These are phyloP conservation scores for Polymyxa betae DNA, from an alignment of 208 protist species.

Conservation along the genomic window DNA sequence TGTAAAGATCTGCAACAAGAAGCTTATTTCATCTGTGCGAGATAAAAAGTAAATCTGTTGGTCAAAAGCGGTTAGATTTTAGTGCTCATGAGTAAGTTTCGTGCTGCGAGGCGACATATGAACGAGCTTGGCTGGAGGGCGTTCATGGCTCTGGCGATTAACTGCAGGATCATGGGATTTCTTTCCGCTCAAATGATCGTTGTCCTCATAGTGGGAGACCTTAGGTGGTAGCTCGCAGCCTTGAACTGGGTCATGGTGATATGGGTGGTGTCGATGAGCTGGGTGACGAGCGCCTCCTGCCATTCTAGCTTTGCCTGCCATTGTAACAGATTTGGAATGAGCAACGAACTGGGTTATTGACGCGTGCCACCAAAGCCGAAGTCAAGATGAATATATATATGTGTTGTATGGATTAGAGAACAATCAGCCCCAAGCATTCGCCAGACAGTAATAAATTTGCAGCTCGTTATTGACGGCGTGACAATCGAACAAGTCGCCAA, in stretches of 20 bases:
- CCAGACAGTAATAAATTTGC: conserved; percentile 1
- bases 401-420: no score
- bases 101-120: background rate
- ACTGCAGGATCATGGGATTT: background rate
- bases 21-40: no score
- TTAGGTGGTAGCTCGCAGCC: background rate
- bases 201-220: background rate
- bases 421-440: conserved; percentile 40
- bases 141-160: background rate
- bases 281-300: background rate
- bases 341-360: background rate
- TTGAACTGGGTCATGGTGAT: background rate
- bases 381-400: no score
- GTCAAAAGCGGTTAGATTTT: no score
- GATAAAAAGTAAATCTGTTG: no score
- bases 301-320: background rate
- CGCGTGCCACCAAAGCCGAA: no score
- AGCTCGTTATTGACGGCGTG: conserved; percentile 33
- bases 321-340: background rate
- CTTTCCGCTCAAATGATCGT: background rate
- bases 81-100: no score
- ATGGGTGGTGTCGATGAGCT: background rate
- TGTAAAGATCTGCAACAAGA: no score
- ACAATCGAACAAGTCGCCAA: conserved; percentile 52
- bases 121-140: background rate